These are phyloP conservation scores for Spathaspora sp. DNA, from an alignment of 1,139 yeast genomes.

Conservation along the genomic window DNA sequence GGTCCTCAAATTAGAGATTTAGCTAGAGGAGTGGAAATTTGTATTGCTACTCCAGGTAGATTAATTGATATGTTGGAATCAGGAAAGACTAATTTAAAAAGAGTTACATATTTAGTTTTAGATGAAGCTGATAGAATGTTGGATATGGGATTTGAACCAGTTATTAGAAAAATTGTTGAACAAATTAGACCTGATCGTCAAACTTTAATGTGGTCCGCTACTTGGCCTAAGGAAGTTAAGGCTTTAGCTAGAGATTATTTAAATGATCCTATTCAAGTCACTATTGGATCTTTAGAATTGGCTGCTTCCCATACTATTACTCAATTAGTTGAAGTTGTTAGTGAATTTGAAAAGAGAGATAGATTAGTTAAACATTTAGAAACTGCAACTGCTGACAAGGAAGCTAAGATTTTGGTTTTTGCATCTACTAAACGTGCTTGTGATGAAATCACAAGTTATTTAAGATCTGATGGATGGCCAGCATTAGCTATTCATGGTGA, in stretches of 20 bases:
- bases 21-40: slow-evolving; percentile 91
- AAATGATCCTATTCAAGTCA: slow-evolving; percentile 92
- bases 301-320: slow-evolving; percentile 96
- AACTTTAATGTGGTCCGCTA: slow-evolving; percentile 99
- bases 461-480: slow-evolving; percentile 98
- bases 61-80: slow-evolving; percentile 95
- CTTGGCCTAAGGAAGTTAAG: slow-evolving; percentile 99
- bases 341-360: slow-evolving; percentile 92
- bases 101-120: slow-evolving; percentile 94
- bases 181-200: slow-evolving; percentile 97
- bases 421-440: slow-evolving; percentile 97
- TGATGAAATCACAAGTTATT: slow-evolving; percentile 88
- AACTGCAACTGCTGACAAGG: slow-evolving; percentile 74
- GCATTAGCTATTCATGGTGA: slow-evolving; percentile 99
- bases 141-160: slow-evolving; percentile 98
- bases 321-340: slow-evolving; percentile 87
- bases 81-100: slow-evolving; percentile 90
- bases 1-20: slow-evolving; percentile 97
- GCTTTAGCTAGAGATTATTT: slow-evolving; percentile 87
- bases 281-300: slow-evolving; percentile 91
- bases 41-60: slow-evolving; percentile 98
- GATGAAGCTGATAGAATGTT: slow-evolving; percentile 97
- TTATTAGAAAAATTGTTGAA: slow-evolving; percentile 90
- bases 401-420: slow-evolving; percentile 79
- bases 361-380: slow-evolving; percentile 83